phyloP scores from a whole-genome alignment of 192 early-diverging fungal genomes.

The Umbelopsis sp. region DNA sequence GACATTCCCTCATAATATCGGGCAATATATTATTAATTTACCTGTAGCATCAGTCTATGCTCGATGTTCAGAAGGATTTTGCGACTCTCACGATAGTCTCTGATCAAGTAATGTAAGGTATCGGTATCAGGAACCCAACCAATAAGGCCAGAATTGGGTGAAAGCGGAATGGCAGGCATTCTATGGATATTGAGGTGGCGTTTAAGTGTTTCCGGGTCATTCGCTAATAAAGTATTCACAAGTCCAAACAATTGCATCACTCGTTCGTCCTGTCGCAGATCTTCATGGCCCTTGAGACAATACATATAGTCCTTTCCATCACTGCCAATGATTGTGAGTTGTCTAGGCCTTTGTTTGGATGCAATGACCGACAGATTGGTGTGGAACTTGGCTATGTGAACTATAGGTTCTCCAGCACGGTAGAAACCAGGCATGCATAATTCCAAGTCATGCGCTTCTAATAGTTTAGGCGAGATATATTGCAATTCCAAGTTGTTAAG shows the following conservation, averaged over 20 bases:
- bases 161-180: conserved; percentile 91
- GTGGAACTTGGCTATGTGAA: conserved; percentile 86
- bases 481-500: conserved; percentile 84
- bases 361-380: conserved; percentile 81
- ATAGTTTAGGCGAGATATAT: conserved; percentile 86
- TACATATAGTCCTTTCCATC: conserved; percentile 92
- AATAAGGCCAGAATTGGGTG: conserved; percentile 93
- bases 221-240: conserved; percentile 85
- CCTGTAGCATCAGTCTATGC: conserved; percentile 83
- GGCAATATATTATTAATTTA: conserved; percentile 27
- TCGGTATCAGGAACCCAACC: conserved; percentile 92
- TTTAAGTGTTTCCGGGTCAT: conserved; percentile 86
- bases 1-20: neutral
- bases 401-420: conserved; percentile 80
- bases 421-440: conserved; percentile 92
- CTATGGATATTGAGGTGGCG: conserved; percentile 88
- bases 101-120: conserved; percentile 83
- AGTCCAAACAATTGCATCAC: conserved; percentile 99
- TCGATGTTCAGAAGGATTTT: conserved; percentile 89
- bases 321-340: conserved; percentile 79
- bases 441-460: conserved; percentile 82
- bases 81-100: conserved; percentile 81
- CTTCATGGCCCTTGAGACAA: conserved; percentile 96
- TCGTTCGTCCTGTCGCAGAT: conserved; percentile 97
- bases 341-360: conserved; percentile 92